Conservation (phyloP, 306 rosid genomes). For the Nissolia schottii region DNA sequence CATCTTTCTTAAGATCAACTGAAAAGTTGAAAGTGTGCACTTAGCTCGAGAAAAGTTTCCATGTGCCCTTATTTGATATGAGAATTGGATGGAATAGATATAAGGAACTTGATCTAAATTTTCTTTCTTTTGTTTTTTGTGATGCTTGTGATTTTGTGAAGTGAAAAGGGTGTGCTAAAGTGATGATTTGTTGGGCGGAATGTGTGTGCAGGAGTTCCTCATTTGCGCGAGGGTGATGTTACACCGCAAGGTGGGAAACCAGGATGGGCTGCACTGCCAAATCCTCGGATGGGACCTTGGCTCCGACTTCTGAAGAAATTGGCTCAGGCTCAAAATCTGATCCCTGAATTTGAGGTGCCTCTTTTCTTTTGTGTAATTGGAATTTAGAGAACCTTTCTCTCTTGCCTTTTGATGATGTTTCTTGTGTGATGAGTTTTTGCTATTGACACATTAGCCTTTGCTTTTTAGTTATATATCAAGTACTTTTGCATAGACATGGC, state of each 20-base stretch:
- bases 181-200: neutral
- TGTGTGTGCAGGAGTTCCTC: conserved; percentile 69
- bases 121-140: neutral
- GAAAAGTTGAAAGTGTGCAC: neutral
- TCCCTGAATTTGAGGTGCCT: conserved; percentile 96
- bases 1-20: neutral
- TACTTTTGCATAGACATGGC: neutral
- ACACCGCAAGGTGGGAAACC: conserved; percentile 95
- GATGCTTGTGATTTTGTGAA: neutral
- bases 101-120: neutral
- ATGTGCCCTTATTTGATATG: neutral
- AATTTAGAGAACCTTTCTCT: neutral
- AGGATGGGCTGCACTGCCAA: conserved; percentile 86
- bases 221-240: conserved; percentile 76
- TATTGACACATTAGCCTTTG: neutral
- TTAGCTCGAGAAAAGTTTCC: neutral
- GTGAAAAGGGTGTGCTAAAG: neutral
- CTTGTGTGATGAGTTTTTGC: neutral
- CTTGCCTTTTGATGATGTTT: neutral
- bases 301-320: conserved; percentile 63
- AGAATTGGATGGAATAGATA: neutral
- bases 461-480: neutral
- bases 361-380: neutral
- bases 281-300: conserved; percentile 91
- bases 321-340: conserved; percentile 60